Base-by-base conservation (phyloP, 2,329 filamentous ascomycete species). In the Phyllosticta citrichinensis region DNA sequence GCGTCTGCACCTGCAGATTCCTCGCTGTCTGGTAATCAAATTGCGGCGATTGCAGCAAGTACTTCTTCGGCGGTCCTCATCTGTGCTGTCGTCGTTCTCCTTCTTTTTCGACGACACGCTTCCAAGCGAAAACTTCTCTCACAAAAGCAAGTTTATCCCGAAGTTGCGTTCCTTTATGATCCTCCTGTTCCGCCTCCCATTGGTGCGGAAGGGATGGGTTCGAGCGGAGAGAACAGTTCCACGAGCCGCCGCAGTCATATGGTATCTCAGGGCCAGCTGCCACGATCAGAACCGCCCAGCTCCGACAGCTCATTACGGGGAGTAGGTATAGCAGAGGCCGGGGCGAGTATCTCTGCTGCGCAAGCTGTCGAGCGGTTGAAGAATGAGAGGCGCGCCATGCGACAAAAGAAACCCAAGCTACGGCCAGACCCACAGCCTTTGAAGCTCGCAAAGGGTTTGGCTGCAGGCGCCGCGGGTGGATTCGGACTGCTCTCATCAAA, bases 81-180 rank as follows among this genome's bases (percentile, higher is more conserved):
- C 47, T 69, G 71, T 22, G 63, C 71, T 20, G 64, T 74, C 27
- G 71, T 70, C 30, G 68, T 67, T 2, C 24, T 72, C 24, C 71
- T 71, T 61, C 56, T 75, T 27, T 67, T 66, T 57, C 71, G 71
- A 19, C 71, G 72, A 55, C 54, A 33, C 54, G 30, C 52, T 9
- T 55, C 54, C 17, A 68, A 69, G 22, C 68, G 65, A 56, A 63
- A 63, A 2, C 6, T 17, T 10, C 40, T n/a, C 47, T 61, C 62
- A 2, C 55, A 63, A 1, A 70, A 68, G 47, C 67, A 67, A 14
- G 63, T 68, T 2, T 74, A 73, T 56, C 71, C 71, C 0, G 66
- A 72, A 57, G 58, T 68, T 8, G 70, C 69, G 8, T 73, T 71
- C 50, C 61, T 73, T 3, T 74, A 74, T 58, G 71, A 74, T 58